phyloP scores from a whole-genome alignment of 176 grass and related monocot species.

The Hordeum vulgare region MorexV3_pseudomolecules_assembly NC_058521.1:592350700-592351199 shows the following conservation, averaged over 20 bases:
- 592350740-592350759: slow-evolving; percentile 88
- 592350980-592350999: slow-evolving; percentile 84
- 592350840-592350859: slow-evolving; percentile 70
- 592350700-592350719: slow-evolving; percentile 51
- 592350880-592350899: slow-evolving; percentile 94
- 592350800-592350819: slow-evolving; percentile 90
- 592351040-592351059: not conserved
- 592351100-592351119: not conserved
- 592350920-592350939: slow-evolving; percentile 77
- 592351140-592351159: not conserved
- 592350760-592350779: slow-evolving; percentile 79
- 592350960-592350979: slow-evolving; percentile 87
- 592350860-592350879: slow-evolving; percentile 92
- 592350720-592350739: slow-evolving; percentile 72
- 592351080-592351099: not conserved
- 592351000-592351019: slow-evolving; percentile 90
- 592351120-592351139: not conserved
- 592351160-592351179: not conserved
- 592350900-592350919: slow-evolving; percentile 90
- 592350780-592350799: slow-evolving; percentile 77
- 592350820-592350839: slow-evolving; percentile 96
- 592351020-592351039: slow-evolving; percentile 82
- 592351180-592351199: not conserved
- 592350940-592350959: slow-evolving; percentile 70
- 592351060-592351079: not conserved